Conservation (phyloP, 202 grass and related monocot species). For the Cymbopogon flexuosus region DNA sequence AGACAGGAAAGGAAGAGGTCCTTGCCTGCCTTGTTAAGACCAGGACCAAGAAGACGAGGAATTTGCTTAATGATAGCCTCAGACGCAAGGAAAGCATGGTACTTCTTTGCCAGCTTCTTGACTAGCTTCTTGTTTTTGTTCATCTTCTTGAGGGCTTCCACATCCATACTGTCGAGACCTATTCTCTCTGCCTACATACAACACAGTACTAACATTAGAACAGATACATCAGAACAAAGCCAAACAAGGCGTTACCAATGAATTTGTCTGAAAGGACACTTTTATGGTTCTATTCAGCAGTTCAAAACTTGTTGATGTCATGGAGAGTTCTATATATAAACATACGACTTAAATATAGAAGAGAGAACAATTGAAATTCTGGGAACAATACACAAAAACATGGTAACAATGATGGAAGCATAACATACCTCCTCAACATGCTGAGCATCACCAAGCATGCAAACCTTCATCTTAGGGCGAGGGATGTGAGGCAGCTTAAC, state of each 20-base stretch:
- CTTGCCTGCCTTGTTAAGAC: slow-evolving; percentile 81
- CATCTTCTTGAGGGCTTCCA: slow-evolving; percentile 81
- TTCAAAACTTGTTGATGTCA: not conserved
- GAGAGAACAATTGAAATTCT: not conserved
- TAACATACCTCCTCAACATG: slow-evolving; percentile 70
- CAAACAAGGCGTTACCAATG: not conserved
- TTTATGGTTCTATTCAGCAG: not conserved
- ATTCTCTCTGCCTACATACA: slow-evolving; percentile 55
- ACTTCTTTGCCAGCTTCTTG: slow-evolving; percentile 74
- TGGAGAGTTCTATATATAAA: not conserved
- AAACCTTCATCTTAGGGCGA: slow-evolving; percentile 83
- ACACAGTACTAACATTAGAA: not conserved
- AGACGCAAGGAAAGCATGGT: slow-evolving; percentile 76
- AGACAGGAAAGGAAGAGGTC: not conserved
- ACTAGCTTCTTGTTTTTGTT: slow-evolving; percentile 93
- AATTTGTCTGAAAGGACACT: not conserved
- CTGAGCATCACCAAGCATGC: slow-evolving; percentile 90
- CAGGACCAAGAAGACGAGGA: slow-evolving; percentile 69
- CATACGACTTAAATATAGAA: too few species aligned
- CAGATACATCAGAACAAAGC: not conserved
- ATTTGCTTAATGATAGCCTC: slow-evolving; percentile 81
- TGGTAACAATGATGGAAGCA: not conserved
- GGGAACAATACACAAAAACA: not conserved
- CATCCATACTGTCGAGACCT: slow-evolving; percentile 73
- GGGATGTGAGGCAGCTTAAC: slow-evolving; percentile 79